Base-by-base conservation (phyloP, 1,139 yeast species). In the Suhomyces bribrorum region DNA sequence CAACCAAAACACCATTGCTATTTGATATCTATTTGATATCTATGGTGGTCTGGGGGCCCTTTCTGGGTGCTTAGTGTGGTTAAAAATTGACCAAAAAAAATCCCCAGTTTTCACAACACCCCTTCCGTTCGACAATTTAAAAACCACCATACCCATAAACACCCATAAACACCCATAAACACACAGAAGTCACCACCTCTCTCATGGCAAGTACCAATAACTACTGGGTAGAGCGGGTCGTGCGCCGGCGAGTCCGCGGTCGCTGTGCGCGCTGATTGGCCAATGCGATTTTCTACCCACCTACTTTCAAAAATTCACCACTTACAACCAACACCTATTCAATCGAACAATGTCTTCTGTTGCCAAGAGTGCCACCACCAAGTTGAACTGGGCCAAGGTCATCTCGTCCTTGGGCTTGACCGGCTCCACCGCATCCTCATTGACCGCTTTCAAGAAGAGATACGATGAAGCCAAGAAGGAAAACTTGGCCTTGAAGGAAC, bases 391-490 rank as follows among this genome's bases (percentile, higher is more conserved):
- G 97, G 82, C 94, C 63, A 83, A 84, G 73, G 83, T 92, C 62
- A 79, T 87, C 62, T 75, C 94, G 54, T 81, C 92, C 52, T 79
- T 92, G 62, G 96, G 97, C 45, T 79, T 92, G 64, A 82, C 96
- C 47, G 98, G 98, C 47, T 72, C 84, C 62, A 92, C 98, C 49
- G 95, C 96, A 47, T 64, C 87, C 42, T 81, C 95, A 32, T 77
- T 92, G 63, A 79, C 92, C 43, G 79, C 95, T 30, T 92, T 92
- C 85, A 92, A 90, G 76, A 92, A 94, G 86, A 86, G 99, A 79
- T 85, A 88, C 69, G 97, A 92, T 59, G 98, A 92, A 65, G 97
- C 98, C 56, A 85, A 89, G 75, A 85, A 88, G 73, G 79, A 79
- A 61, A 72, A 86, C 56, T 69, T 75, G 54, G 82, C 81, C 47